Evolutionary conservation across 345 rosid genomes (phyloP).

Genomic region (Iberis pinnata): DNA sequence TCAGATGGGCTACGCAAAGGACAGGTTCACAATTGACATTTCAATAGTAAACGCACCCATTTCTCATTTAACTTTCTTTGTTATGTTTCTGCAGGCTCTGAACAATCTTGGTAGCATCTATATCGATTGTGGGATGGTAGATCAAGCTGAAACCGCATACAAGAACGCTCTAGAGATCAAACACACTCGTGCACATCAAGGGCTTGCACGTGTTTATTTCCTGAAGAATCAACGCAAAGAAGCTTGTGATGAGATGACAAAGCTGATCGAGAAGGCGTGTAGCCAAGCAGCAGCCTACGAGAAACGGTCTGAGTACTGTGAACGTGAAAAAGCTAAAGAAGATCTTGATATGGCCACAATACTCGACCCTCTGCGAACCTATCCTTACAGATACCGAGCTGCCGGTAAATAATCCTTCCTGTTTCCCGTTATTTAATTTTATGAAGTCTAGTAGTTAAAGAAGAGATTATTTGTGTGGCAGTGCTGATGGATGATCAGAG

Average conservation of each 20-base stretch:
- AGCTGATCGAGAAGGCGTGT: slow-evolving; percentile 68
- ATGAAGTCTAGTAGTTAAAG: slow-evolving; percentile 3
- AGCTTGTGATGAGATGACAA: slow-evolving; percentile 85
- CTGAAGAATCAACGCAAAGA: slow-evolving; percentile 59
- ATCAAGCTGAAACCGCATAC: slow-evolving; percentile 70
- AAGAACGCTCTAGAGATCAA: slow-evolving; percentile 71
- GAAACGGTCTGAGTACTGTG: slow-evolving; percentile 89
- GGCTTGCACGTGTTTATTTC: slow-evolving; percentile 73
- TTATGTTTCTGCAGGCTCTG: slow-evolving; percentile 53
- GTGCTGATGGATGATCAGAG: slow-evolving; percentile 93
- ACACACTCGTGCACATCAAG: slow-evolving; percentile 98
- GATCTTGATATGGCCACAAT: slow-evolving; percentile 81
- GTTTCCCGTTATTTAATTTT: neutral
- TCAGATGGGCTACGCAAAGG: slow-evolving; percentile 96
- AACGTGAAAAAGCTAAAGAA: slow-evolving; percentile 60
- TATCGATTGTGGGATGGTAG: slow-evolving; percentile 66
- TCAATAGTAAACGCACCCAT: too few species aligned
- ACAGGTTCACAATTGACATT: slow-evolving; percentile 48
- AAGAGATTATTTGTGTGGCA: slow-evolving; percentile 22
- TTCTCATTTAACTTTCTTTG: slow-evolving; percentile 1
- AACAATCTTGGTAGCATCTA: slow-evolving; percentile 87
- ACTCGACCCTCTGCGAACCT: slow-evolving; percentile 85
- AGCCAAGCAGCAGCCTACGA: slow-evolving; percentile 78
- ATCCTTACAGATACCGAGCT: slow-evolving; percentile 91
- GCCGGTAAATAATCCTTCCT: slow-evolving; percentile 52